Conservation (phyloP, 257 asterid species). For the Marsdenia floribunda region DNA sequence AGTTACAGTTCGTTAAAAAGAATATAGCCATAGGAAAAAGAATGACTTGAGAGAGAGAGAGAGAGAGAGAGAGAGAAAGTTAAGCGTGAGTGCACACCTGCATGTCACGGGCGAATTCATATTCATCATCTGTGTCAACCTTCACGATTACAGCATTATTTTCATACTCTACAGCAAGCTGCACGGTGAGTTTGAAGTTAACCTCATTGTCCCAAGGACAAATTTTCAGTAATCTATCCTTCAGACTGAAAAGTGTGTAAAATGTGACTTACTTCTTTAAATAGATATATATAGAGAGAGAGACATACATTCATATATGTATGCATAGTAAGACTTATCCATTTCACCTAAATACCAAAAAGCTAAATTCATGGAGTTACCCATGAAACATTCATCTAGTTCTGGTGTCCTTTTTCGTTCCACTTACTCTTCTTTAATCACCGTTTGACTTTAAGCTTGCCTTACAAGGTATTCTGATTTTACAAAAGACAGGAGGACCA, state of each 20-base stretch:
- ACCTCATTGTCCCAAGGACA: background rate
- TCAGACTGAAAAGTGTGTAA: background rate
- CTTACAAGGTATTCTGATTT: background rate
- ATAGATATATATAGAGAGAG: too few relatives aligned
- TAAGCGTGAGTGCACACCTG: conserved; percentile 50
- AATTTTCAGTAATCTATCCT: background rate
- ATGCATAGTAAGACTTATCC: too few relatives aligned
- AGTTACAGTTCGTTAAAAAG: background rate
- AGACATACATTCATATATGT: too few relatives aligned
- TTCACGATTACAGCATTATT: conserved; percentile 71
- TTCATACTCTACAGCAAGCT: conserved; percentile 99
- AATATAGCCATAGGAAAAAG: background rate
- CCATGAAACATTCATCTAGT: background rate
- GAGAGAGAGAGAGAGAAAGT: conserved; percentile 5
- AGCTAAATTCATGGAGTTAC: background rate
- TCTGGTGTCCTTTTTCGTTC: background rate
- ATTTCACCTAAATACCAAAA: background rate
- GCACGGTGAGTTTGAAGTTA: conserved; percentile 25
- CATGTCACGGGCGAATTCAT: conserved; percentile 91
- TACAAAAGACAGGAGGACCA: background rate
- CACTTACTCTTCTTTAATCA: background rate
- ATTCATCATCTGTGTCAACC: conserved; percentile 92
- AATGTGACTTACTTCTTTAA: background rate
- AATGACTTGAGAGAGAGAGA: background rate
- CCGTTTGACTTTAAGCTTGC: background rate